Evolutionary conservation across 2,329 filamentous ascomycete species (phyloP).

Genomic region (Calonectria hongkongensis): DNA sequence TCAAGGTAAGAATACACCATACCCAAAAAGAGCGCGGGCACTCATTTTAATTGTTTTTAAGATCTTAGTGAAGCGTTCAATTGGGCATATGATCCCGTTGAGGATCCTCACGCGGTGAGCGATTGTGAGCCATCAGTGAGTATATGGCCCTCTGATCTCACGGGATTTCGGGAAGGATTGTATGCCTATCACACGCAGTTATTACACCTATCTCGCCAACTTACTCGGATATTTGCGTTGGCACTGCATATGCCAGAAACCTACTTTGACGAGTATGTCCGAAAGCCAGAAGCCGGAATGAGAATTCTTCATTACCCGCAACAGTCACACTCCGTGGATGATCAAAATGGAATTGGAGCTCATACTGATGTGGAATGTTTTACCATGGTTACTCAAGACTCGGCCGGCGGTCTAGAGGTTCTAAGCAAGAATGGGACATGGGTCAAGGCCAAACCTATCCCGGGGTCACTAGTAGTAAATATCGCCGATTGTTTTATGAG

Average conservation of each 20-base stretch:
- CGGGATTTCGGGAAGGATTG: conserved; percentile 60
- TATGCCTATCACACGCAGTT: conserved; percentile 55
- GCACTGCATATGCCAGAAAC: conserved; percentile 63
- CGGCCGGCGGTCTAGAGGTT: conserved; percentile 66
- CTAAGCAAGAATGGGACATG: conserved; percentile 65
- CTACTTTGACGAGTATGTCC: conserved; percentile 62
- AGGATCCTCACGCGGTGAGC: conserved; percentile 54
- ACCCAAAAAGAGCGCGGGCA: conserved; percentile 1
- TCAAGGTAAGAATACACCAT: conserved; percentile 49
- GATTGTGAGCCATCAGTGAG: conserved; percentile 50
- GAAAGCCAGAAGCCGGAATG: conserved; percentile 54
- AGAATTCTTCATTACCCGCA: conserved; percentile 65
- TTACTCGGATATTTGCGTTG: conserved; percentile 64
- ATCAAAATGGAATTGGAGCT: conserved; percentile 61
- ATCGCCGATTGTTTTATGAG: conserved; percentile 71
- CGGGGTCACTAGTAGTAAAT: conserved; percentile 70
- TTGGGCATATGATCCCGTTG: conserved; percentile 58
- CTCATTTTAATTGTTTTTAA: conserved; percentile 40
- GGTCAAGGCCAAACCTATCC: conserved; percentile 64
- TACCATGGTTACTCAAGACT: conserved; percentile 68
- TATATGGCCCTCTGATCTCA: conserved; percentile 58
- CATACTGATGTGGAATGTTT: conserved; percentile 71
- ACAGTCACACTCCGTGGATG: conserved; percentile 46
- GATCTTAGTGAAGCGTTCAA: conserved; percentile 60
- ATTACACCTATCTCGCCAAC: conserved; percentile 59